Percentiles rank a stretch among this genome's conserved stretches.
phyloP scores from a whole-genome alignment of 2,329 filamentous ascomycete species.

The Colletotrichum neosansevieriae region DNA sequence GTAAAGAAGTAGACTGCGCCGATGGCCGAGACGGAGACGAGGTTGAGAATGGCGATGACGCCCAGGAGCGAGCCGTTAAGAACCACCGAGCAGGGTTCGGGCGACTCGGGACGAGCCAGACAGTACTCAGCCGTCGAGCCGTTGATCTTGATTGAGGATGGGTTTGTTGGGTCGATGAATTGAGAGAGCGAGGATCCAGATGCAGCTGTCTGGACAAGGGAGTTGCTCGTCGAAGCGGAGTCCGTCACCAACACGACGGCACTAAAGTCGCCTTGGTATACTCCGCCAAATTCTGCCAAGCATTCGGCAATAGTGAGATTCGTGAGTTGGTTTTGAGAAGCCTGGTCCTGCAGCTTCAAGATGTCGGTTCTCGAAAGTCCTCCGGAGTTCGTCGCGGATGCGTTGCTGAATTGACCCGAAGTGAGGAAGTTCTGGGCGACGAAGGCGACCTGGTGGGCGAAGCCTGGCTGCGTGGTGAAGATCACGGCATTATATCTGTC shows the following conservation, averaged over 20 bases:
- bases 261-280: constrained; percentile 49
- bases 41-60: constrained; percentile 56
- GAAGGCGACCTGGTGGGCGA: constrained; percentile 50
- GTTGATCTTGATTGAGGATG: constrained; percentile 42
- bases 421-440: constrained; percentile 52
- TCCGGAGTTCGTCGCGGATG: constrained; percentile 49
- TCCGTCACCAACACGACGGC: constrained; percentile 52
- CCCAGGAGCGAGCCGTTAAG: constrained; percentile 59
- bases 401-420: constrained; percentile 53
- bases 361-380: constrained; percentile 51
- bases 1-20: constrained; percentile 46
- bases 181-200: constrained; percentile 44
- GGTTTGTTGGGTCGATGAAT: constrained; percentile 27
- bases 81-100: constrained; percentile 54
- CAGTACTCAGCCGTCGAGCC: constrained; percentile 38
- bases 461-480: constrained; percentile 54
- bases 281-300: constrained; percentile 47
- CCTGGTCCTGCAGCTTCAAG: constrained; percentile 50
- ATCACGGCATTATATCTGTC: constrained; percentile 65
- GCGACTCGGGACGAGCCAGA: constrained; percentile 34
- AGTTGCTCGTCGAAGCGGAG: constrained; percentile 43
- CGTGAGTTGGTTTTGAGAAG: constrained; percentile 45
- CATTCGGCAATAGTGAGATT: constrained; percentile 50
- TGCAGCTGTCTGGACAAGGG: constrained; percentile 50
- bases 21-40: constrained; percentile 51